Percentiles rank a stretch among this genome's conserved stretches.
phyloP scores from a whole-genome alignment of 2,329 filamentous ascomycete species.

The Fusarium sp. region DNA sequence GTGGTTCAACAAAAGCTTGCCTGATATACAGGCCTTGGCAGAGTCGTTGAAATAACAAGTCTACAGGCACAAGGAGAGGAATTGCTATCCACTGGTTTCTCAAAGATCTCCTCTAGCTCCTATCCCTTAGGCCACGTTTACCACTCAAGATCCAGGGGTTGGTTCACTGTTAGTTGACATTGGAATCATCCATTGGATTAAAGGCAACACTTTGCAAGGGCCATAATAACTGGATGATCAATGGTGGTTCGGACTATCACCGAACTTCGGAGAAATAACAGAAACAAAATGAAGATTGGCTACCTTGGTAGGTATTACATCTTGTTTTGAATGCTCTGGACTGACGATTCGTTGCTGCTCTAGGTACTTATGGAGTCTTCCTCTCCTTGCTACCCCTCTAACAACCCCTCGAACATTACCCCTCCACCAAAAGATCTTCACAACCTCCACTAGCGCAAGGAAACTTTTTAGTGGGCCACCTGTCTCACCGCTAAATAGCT shows the following conservation, averaged over 20 bases:
- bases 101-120: background rate
- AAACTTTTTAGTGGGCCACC: slow-evolving; percentile 10
- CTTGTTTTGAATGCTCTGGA: background rate
- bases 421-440: background rate
- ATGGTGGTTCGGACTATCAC: background rate
- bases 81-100: background rate
- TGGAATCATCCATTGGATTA: background rate
- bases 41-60: background rate
- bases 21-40: background rate
- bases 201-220: background rate
- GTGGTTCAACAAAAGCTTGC: background rate
- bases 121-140: slow-evolving; percentile 12
- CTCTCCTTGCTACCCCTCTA: background rate
- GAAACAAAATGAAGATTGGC: background rate
- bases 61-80: background rate
- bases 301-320: background rate
- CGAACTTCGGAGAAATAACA: background rate
- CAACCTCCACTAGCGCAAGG: slow-evolving; percentile 1
- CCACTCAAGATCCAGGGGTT: slow-evolving; percentile 1
- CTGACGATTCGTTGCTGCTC: background rate
- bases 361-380: background rate
- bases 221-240: background rate
- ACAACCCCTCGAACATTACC: background rate
- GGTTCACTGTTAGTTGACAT: background rate
- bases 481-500: slow-evolving; percentile 25